Evolutionary conservation across 768 basidiomycete genomes (phyloP).

Genomic region (Hericium erinaceus): DNA sequence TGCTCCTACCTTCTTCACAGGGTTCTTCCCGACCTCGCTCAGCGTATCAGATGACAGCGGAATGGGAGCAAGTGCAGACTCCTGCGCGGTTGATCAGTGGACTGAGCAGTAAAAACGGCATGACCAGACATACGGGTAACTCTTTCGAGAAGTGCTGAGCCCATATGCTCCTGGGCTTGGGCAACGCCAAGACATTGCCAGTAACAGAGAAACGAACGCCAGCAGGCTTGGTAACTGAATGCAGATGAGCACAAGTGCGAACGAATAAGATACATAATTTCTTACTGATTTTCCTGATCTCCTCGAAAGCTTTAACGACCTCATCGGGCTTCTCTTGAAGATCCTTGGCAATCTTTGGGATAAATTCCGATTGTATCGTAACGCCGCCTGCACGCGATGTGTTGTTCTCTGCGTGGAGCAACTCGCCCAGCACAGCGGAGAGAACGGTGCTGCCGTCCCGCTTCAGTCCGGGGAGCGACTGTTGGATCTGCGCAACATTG

Average conservation of each 20-base stretch:
- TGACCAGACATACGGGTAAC: conserved; percentile 40
- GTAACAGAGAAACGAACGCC: conserved; percentile 83
- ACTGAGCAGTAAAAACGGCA: background rate
- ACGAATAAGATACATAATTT: conserved; percentile 8
- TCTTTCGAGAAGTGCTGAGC: conserved; percentile 53
- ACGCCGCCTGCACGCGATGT: conserved; percentile 61
- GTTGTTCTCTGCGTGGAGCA: conserved; percentile 61
- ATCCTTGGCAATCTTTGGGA: conserved; percentile 62
- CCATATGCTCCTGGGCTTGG: conserved; percentile 69
- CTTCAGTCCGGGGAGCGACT: conserved; percentile 86
- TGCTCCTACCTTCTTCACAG: conserved; percentile 53
- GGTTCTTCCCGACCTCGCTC: conserved; percentile 64
- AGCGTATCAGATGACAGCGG: conserved; percentile 60
- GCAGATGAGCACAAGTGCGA: background rate
- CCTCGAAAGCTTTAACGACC: conserved; percentile 68
- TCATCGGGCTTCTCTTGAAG: conserved; percentile 65
- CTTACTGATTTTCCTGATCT: conserved; percentile 61
- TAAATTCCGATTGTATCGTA: conserved; percentile 67
- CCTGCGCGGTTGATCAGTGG: conserved; percentile 23
- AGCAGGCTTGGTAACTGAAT: conserved; percentile 69
- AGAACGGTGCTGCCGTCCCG: conserved; percentile 80
- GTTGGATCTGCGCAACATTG: conserved; percentile 78
- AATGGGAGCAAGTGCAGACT: conserved; percentile 51
- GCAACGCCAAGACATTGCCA: conserved; percentile 70
- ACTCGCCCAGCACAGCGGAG: conserved; percentile 54